Evolutionary conservation across 2,329 filamentous ascomycete species (phyloP), one percentile per base, ranked within the genome.

Genomic region (Penicillium oxalicum): DNA sequence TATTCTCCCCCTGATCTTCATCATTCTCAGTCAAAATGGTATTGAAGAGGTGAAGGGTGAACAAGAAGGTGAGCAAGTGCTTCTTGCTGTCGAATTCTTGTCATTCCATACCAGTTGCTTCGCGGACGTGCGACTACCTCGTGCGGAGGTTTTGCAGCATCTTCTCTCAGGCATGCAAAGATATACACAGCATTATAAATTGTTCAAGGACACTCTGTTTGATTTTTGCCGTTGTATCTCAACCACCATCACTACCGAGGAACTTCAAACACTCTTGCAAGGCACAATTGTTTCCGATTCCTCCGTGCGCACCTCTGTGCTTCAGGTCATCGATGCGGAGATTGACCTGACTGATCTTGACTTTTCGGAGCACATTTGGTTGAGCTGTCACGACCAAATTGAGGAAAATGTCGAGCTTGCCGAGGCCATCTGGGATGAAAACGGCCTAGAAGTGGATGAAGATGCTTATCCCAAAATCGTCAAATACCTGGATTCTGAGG

Each of bases 371-470:
- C 88, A 97, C 65, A 86, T 98, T 24, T 98, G 90, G 90, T 77
- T 98, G 37, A 88, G 88, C 38, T 91, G 84, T 61, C 91, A 98
- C 61, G 93, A 98, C 56, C 88, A 95, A 59, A 82, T 89, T 18
- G 82, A 86, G 38, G 91, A 97, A 65, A 97, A 97, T 60, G 80
- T 79, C 7, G 88, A 90, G 40, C 76, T 95, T 45, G 91, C 87
- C 5, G 80, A 78, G 44, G 87, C 91, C 9, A 95, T 98, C 33
- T 98, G 93, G 93, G 89, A 95, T 62, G 93, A 96, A 62, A 95
- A 91, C 64, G 86, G 82, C 6, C 86, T 97, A 52, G 73, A 85
- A 51, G 72, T 91, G 9, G 78, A 81, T 1, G 73, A 80, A 18
- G 77, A 85, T 5, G 79, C 87, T 7, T 82, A 87, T 6, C 67